These are phyloP conservation scores for Candida cerambycidarum DNA, from an alignment of 805 yeast species.

Conservation along the genomic window DNA sequence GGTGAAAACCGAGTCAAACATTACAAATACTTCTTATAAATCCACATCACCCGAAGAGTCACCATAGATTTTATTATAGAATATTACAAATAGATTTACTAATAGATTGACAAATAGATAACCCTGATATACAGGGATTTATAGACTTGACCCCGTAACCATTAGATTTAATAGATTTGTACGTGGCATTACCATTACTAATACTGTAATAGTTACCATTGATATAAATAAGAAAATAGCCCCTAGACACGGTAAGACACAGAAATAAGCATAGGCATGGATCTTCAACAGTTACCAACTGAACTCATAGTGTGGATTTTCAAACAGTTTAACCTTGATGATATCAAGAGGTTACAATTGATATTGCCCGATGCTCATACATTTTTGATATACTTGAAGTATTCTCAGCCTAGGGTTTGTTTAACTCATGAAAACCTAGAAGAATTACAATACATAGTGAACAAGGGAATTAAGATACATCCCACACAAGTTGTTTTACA, in stretches of 20 bases:
- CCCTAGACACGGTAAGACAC: too few species aligned
- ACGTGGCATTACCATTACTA: neutral
- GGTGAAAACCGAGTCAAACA: too few species aligned
- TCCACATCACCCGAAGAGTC: too few species aligned
- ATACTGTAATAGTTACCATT: constrained; percentile 2
- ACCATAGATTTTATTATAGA: too few species aligned
- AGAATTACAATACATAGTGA: neutral
- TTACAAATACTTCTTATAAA: too few species aligned
- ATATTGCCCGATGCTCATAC: constrained; percentile 1
- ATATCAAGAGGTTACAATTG: neutral
- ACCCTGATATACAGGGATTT: too few species aligned
- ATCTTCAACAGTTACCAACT: neutral
- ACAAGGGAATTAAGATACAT: neutral
- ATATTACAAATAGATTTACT: too few species aligned
- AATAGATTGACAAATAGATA: too few species aligned
- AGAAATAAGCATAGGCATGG: neutral
- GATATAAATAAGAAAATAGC: too few species aligned
- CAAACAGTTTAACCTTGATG: neutral
- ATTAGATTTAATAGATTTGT: too few species aligned
- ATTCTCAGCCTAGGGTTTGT: neutral
- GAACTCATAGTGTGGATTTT: constrained; percentile 2
- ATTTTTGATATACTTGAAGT: constrained; percentile 4
- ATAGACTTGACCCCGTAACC: too few species aligned
- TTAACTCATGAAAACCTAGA: neutral
- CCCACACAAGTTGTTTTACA: constrained; percentile 5